Percentiles rank a stretch among this genome's conserved stretches.
phyloP scores from a whole-genome alignment of 106 monocot genomes.

The Acorus gramineus region DNA sequence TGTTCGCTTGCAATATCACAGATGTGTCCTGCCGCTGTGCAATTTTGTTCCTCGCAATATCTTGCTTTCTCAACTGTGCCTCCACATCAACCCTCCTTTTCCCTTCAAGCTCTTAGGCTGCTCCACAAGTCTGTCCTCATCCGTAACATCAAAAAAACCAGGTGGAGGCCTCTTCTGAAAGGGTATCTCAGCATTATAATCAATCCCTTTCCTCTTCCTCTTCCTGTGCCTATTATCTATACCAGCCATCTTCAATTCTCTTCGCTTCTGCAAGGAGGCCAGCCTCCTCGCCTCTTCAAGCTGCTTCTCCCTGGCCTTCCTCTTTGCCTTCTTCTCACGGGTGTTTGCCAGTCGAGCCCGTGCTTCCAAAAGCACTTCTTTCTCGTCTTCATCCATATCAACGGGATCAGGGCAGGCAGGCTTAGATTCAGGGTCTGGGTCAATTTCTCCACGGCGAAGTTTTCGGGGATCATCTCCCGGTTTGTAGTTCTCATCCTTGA shows the following conservation, averaged over 20 bases:
- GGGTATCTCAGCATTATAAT: slow-evolving; percentile 96
- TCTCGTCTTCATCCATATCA: slow-evolving; percentile 99
- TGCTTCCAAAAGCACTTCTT: slow-evolving; percentile 99
- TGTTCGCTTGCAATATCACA: slow-evolving; percentile 84
- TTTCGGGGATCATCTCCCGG: slow-evolving; percentile 82
- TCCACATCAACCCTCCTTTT: slow-evolving; percentile 87
- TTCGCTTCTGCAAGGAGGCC: slow-evolving; percentile 90
- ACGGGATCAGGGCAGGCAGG: slow-evolving; percentile 97
- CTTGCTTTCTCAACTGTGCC: slow-evolving; percentile 81
- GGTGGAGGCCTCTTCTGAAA: slow-evolving; percentile 99
- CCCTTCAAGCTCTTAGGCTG: slow-evolving; percentile 82
- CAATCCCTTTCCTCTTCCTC: slow-evolving; percentile 91
- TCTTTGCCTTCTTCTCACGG: slow-evolving; percentile 91
- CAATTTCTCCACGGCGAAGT: slow-evolving; percentile 92
- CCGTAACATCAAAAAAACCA: slow-evolving; percentile 76
- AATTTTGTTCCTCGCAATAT: slow-evolving; percentile 91
- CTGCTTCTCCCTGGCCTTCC: slow-evolving; percentile 96
- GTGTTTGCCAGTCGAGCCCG: slow-evolving; percentile 93
- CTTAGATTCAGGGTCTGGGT: slow-evolving; percentile 95
- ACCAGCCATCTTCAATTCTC: slow-evolving; percentile 94
- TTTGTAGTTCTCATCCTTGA: slow-evolving; percentile 93
- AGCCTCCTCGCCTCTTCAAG: slow-evolving; percentile 98
- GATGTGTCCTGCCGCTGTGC: slow-evolving; percentile 83
- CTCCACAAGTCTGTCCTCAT: slow-evolving; percentile 57
- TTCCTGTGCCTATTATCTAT: slow-evolving; percentile 68